A percentile compares a stretch with the other conserved stretches of the same genome.
Evolutionary conservation across 2,329 filamentous ascomycete genomes (phyloP).

Genomic region (Didymellaceae sp.): DNA sequence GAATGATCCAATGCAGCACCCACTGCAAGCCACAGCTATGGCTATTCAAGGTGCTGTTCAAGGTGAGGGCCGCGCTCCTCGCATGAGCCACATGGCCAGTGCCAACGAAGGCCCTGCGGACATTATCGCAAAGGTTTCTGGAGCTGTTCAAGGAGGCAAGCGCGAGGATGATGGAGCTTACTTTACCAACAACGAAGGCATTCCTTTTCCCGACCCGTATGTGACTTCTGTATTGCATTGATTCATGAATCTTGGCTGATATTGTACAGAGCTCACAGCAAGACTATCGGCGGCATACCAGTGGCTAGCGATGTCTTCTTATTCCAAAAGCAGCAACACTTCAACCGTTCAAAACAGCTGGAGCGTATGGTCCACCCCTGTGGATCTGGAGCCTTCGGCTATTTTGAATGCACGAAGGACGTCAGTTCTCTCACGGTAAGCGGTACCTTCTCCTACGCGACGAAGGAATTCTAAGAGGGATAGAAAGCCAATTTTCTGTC

Average conservation of each 20-base stretch:
- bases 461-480: background rate
- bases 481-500: slow-evolving; percentile 53
- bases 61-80: slow-evolving; percentile 49
- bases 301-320: slow-evolving; percentile 59
- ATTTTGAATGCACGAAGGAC: slow-evolving; percentile 55
- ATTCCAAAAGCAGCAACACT: slow-evolving; percentile 62
- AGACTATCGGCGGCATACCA: slow-evolving; percentile 61
- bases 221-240: background rate
- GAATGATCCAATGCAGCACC: slow-evolving; percentile 47
- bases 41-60: slow-evolving; percentile 50
- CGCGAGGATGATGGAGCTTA: slow-evolving; percentile 58
- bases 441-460: background rate
- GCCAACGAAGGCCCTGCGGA: slow-evolving; percentile 61
- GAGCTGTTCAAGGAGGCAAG: slow-evolving; percentile 54
- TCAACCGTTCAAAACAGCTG: slow-evolving; percentile 63
- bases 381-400: slow-evolving; percentile 55
- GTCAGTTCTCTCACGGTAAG: slow-evolving; percentile 42
- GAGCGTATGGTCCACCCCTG: slow-evolving; percentile 53
- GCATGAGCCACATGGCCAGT: slow-evolving; percentile 49
- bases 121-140: slow-evolving; percentile 60
- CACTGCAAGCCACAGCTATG: slow-evolving; percentile 50
- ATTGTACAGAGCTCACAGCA: slow-evolving; percentile 52
- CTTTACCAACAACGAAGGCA: slow-evolving; percentile 63
- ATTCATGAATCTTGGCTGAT: slow-evolving; percentile 2
- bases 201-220: slow-evolving; percentile 58